Conservation (phyloP, 495 filamentous ascomycete genomes). For the Tuber indicum region DNA sequence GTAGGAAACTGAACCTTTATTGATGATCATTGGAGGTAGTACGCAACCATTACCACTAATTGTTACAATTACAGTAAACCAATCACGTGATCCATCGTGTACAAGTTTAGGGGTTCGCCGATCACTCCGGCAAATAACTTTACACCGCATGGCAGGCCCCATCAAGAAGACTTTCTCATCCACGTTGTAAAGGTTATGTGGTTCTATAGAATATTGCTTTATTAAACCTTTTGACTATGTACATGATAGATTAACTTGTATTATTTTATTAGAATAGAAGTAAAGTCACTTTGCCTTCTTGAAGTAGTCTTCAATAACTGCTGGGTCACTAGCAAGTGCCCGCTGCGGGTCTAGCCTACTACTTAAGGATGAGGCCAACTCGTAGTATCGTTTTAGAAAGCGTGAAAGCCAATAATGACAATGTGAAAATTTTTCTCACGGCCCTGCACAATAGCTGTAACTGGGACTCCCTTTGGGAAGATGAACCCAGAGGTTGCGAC, state of each 20-base stretch:
- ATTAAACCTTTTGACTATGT: slow-evolving; percentile 10
- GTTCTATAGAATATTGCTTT: no score
- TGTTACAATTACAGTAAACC: slow-evolving; percentile 5
- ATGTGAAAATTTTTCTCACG: not conserved
- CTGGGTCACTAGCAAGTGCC: not conserved
- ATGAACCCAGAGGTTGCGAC: no score
- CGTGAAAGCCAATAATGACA: not conserved
- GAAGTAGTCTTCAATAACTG: slow-evolving; percentile 15
- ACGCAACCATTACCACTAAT: slow-evolving; percentile 3
- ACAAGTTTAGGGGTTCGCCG: no score
- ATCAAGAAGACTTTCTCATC: no score
- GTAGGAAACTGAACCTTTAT: not conserved
- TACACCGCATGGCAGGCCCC: no score
- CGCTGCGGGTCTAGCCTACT: not conserved
- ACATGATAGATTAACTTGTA: not conserved
- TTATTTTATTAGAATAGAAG: not conserved
- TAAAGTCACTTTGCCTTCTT: slow-evolving; percentile 2
- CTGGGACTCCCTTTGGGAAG: no score
- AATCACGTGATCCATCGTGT: not conserved
- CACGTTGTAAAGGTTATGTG: no score
- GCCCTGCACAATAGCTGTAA: not conserved
- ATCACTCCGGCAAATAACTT: no score
- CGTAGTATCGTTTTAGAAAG: slow-evolving; percentile 10
- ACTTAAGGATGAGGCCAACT: not conserved
- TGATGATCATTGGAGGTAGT: slow-evolving; percentile 9